Evolutionary conservation across 129 eudicot genomes (phyloP), one percentile per base, ranked within the genome.

Genomic region (Pittosporum tobira): DNA sequence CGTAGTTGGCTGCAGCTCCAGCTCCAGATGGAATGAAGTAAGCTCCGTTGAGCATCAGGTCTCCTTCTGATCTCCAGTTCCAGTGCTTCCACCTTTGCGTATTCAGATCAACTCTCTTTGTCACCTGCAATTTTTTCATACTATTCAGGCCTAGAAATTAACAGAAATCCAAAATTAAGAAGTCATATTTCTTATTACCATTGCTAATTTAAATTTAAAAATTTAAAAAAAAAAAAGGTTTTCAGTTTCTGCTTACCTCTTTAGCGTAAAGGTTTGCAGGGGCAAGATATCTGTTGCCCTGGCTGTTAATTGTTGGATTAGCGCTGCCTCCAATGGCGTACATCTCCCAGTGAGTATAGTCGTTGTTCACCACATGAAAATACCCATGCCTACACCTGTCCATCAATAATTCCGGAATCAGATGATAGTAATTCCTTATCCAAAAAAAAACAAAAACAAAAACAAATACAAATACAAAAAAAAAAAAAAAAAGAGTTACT

Each of bases 41-140:
- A 2, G 97, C 97, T 43, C 97, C 97, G 20, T 89, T 89, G 6
- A 89, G 74, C 71, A 89, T 51, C 0, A 89, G 71, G 45, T 89
- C 97, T 34, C 93, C 96, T 67, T 81, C 91, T 43, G 91, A 78
- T 70, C 94, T 82, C 97, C 96, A 88, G 44, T 88, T 88, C 96
- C 96, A 88, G 38, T 69, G 76, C 52, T 72, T 84, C 96, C 96
- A 88, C 6, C 67, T 12, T 3, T 42, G 4, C 11, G 42, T 21
- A 16, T 36, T 36, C 1, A 5, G 4, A 20, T 54, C 59, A 29
- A 78, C 90, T 76, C 97, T 84, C 60, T 84, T 76, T 26, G 97
- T 89, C 30, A 89, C 93, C 96, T 88, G 59, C 7, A 29, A n/a
- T n/a, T n/a, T 54, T 76, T 62, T 18, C 20, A 52, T 34, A 22